phyloP scores from a whole-genome alignment of 2,329 filamentous ascomycete genomes.

The Scytalidium sp. region DNA sequence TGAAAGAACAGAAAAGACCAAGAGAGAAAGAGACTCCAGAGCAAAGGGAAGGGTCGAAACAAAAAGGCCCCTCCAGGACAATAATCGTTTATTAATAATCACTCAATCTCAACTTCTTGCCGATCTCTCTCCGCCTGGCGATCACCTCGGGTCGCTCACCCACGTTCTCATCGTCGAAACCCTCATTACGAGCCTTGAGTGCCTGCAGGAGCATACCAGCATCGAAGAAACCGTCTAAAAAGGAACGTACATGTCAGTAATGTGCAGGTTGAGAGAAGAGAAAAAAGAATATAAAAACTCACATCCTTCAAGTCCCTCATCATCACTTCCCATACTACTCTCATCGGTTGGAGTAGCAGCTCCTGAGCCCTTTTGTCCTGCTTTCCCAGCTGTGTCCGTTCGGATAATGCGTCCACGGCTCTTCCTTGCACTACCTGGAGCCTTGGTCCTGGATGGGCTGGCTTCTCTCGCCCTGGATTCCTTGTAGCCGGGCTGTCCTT shows the following conservation, averaged over 20 bases:
- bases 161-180: constrained; percentile 45
- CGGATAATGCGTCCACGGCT: constrained; percentile 71
- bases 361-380: constrained; percentile 39
- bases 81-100: constrained; percentile 69
- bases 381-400: constrained; percentile 41
- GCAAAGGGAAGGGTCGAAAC: too few species aligned
- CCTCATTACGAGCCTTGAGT: constrained; percentile 67
- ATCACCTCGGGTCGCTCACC: constrained; percentile 59
- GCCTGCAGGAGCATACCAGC: constrained; percentile 91
- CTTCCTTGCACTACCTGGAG: constrained; percentile 49
- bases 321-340: constrained; percentile 71
- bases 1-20: too few species aligned
- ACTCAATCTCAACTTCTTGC: constrained; percentile 68
- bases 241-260: background rate
- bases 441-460: constrained; percentile 29
- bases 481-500: constrained; percentile 42
- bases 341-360: constrained; percentile 64
- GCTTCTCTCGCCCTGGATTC: constrained; percentile 59
- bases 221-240: constrained; percentile 91
- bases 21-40: too few species aligned
- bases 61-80: too few species aligned
- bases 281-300: constrained; percentile 43
- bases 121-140: constrained; percentile 63
- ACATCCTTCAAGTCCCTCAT: constrained; percentile 92
- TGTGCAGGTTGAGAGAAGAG: constrained; percentile 1